These are phyloP conservation scores for Verbascum thapsus DNA, from an alignment of 257 asterid species.

Conservation along the genomic window DNA sequence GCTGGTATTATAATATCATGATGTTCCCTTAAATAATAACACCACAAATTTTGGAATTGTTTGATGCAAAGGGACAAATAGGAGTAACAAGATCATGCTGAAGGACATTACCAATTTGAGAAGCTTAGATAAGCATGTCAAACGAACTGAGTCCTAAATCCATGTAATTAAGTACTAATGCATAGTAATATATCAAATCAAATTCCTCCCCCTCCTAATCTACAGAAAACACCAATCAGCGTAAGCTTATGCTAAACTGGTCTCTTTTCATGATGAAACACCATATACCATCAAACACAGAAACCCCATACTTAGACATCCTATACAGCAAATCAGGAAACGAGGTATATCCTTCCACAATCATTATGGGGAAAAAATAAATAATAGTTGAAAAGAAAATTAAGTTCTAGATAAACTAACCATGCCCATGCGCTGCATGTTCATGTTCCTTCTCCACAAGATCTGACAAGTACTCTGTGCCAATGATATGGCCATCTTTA, in stretches of 20 bases:
- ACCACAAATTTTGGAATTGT: slow-evolving; percentile 3
- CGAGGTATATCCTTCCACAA: too few relatives aligned
- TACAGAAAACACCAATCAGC: background rate
- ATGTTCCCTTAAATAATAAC: too few relatives aligned
- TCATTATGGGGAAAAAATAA: slow-evolving; percentile 16
- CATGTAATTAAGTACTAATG: too few relatives aligned
- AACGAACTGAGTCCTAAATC: too few relatives aligned
- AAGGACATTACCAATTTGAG: slow-evolving; percentile 2
- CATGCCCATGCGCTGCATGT: slow-evolving; percentile 73
- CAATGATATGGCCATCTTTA: slow-evolving; percentile 69
- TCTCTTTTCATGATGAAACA: background rate
- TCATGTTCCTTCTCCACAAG: slow-evolving; percentile 96
- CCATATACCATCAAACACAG: background rate
- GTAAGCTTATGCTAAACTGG: background rate
- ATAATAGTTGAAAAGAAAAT: slow-evolving; percentile 1
- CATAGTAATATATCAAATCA: too few relatives aligned
- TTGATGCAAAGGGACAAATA: background rate
- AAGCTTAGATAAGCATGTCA: too few relatives aligned
- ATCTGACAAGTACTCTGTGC: slow-evolving; percentile 90
- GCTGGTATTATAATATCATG: background rate
- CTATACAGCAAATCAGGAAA: too few relatives aligned
- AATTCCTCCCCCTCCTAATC: background rate
- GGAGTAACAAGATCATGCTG: background rate
- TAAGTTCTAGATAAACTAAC: slow-evolving; percentile 43
- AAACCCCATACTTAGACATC: too few relatives aligned